Base-by-base conservation (phyloP, 306 rosid species). In the Fragaria nilgerrensis region DNA sequence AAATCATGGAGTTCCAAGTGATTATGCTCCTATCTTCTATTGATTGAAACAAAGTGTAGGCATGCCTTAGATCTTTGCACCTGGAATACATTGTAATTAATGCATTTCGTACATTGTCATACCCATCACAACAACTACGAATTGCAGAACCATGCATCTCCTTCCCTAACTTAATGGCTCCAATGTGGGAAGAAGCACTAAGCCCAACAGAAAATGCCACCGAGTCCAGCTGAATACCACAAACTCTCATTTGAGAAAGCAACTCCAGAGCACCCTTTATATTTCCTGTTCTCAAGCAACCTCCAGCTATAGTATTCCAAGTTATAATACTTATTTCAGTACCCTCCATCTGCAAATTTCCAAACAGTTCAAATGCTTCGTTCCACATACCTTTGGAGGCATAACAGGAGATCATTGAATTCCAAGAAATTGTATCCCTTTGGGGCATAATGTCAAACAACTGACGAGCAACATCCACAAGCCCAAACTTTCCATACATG, bases 61-160 rank as follows among this genome's bases (percentile, higher is more conserved):
- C 97, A 79, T 64, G 91, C 19, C 37, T 77, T 23, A 92, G 92
- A 85, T 92, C 90, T 70, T 87, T 71, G 81, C 97, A 90, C 78
- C 97, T 87, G 71, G 97, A 87, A 89, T 95, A 95, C 98, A 95
- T 88, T 32, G 98, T 89, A 81, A 95, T 89, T 55, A 95, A 81
- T 29, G 92, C 89, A 85, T 92, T 90, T 73, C 73, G 87, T 7
- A 92, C 86, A 15, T 82, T 92, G 9, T 84, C 86, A 81, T 77
- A 81, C 75, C 17, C 77, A 49, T 88, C 85, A 64, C 79, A 74
- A 67, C 85, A 81, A 71, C 58, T 82, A 48, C 93, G 85, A 22
- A 90, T 69, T 4, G 93, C 88, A 82, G 73, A 90, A 77, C 96
- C 89, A 55, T 92, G 98, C 82, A 95, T 88, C 86, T 95, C 93